phyloP scores from a whole-genome alignment of 2,329 filamentous ascomycete species.

The Cordyceps cicadae region DNA sequence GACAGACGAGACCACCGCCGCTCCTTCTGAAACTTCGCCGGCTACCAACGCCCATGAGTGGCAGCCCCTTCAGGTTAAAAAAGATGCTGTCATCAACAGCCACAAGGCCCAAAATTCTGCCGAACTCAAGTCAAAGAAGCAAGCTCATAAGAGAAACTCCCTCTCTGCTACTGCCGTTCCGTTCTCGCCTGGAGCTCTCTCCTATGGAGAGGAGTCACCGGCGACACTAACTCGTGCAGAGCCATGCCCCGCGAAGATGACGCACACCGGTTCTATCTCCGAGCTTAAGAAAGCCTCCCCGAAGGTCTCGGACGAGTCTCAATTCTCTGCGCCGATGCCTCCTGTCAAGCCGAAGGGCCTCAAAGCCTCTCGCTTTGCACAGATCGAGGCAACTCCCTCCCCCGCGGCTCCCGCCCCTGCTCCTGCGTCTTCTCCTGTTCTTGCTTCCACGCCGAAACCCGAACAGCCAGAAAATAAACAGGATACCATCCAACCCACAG shows the following conservation, averaged over 20 bases:
- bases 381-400: conserved; percentile 18
- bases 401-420: neutral
- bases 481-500: neutral
- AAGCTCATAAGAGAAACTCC: conserved; percentile 26
- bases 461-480: conserved; percentile 15
- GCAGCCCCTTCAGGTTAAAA: conserved; percentile 1
- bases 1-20: conserved; percentile 43
- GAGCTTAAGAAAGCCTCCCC: conserved; percentile 7
- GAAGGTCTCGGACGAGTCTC: conserved; percentile 30
- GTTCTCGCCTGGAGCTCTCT: conserved; percentile 46
- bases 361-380: conserved; percentile 36
- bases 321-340: conserved; percentile 38
- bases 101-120: conserved; percentile 13
- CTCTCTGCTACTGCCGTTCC: conserved; percentile 64
- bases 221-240: conserved; percentile 7
- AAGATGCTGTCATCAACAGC: conserved; percentile 35
- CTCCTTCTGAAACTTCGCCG: conserved; percentile 44
- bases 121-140: conserved; percentile 1
- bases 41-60: conserved; percentile 18
- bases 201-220: conserved; percentile 21
- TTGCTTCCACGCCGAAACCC: conserved; percentile 12
- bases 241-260: conserved; percentile 2
- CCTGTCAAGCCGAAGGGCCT: conserved; percentile 36
- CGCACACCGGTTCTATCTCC: neutral
- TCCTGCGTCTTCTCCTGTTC: neutral